phyloP scores from a whole-genome alignment of 345 rosid species.

The Anacardium occidentale region DNA sequence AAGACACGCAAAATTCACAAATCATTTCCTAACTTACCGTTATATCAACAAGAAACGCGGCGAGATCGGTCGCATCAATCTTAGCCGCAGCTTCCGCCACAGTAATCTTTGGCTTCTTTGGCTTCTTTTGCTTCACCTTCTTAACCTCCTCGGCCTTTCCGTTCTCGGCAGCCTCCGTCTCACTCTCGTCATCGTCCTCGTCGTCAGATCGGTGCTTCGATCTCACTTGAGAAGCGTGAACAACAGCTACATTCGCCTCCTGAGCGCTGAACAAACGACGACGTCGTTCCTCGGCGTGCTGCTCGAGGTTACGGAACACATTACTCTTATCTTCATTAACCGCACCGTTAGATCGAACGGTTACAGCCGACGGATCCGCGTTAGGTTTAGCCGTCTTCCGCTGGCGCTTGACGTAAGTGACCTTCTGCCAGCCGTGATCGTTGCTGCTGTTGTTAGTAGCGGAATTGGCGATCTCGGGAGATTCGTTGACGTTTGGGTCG shows the following conservation, averaged over 20 bases:
- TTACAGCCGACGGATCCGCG: conserved; percentile 17
- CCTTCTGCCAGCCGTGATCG: conserved; percentile 82
- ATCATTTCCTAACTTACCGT: conserved; percentile 27
- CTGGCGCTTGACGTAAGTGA: conserved; percentile 61
- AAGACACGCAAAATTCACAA: background rate
- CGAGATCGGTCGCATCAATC: conserved; percentile 56
- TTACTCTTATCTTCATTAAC: conserved; percentile 29
- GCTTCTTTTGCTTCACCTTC: conserved; percentile 54
- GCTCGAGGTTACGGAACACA: conserved; percentile 49
- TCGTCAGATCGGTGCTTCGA: conserved; percentile 42
- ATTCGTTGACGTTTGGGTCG: conserved; percentile 36
- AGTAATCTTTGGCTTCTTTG: conserved; percentile 68
- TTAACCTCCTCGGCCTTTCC: conserved; percentile 34
- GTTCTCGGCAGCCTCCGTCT: conserved; percentile 37
- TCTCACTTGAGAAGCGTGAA: conserved; percentile 11
- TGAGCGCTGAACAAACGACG: conserved; percentile 30
- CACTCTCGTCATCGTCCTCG: conserved; percentile 41
- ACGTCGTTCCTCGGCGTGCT: conserved; percentile 54
- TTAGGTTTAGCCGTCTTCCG: conserved; percentile 41
- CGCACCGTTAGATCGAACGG: background rate
- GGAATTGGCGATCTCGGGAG: conserved; percentile 23
- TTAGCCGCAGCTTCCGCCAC: conserved; percentile 62
- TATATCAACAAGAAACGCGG: conserved; percentile 48
- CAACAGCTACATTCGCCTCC: too few species aligned
- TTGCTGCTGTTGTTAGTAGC: conserved; percentile 16